A percentile compares a stretch with the other conserved stretches of the same genome.
Conservation (phyloP, 768 basidiomycete genomes). For the Trametes coccinea region DNA sequence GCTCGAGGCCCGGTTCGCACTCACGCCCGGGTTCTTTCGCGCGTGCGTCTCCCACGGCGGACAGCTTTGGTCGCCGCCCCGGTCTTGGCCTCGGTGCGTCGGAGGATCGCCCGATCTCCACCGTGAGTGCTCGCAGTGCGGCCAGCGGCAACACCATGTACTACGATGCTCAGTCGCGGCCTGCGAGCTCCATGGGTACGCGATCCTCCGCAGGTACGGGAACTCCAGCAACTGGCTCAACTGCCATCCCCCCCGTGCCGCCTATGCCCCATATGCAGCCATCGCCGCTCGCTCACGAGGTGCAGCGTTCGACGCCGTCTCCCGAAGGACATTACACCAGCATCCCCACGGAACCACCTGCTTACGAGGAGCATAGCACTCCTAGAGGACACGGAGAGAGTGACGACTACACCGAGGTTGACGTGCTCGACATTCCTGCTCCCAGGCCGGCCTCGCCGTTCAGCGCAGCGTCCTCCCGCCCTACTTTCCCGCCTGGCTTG, state of each 20-base stretch:
- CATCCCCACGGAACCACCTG: conserved; percentile 17
- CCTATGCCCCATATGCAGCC: conserved; percentile 17
- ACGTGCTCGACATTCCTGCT: conserved; percentile 57
- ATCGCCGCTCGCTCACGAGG: conserved; percentile 19
- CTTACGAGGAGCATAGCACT: conserved; percentile 19
- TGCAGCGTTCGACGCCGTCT: not conserved
- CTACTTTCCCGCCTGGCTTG: conserved; percentile 41
- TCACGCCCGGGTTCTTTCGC: conserved; percentile 22
- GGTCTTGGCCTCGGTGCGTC: conserved; percentile 17
- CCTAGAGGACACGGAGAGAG: not conserved
- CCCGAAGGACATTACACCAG: not conserved
- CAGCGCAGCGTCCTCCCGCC: conserved; percentile 31
- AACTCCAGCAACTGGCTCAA: conserved; percentile 5
- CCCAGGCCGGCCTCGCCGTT: conserved; percentile 60
- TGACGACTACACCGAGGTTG: conserved; percentile 29
- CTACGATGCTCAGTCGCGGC: conserved; percentile 57
- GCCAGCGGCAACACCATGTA: conserved; percentile 53
- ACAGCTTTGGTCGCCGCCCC: conserved; percentile 11
- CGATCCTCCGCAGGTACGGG: conserved; percentile 16
- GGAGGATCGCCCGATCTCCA: conserved; percentile 53
- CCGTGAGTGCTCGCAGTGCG: conserved; percentile 53
- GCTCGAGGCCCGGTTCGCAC: conserved; percentile 24
- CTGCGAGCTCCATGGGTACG: conserved; percentile 41
- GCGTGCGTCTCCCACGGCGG: conserved; percentile 11
- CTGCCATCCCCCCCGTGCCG: conserved; percentile 20